Base-by-base conservation (phyloP, 208 protist species). In the Leishmania guyanensis region DNA sequence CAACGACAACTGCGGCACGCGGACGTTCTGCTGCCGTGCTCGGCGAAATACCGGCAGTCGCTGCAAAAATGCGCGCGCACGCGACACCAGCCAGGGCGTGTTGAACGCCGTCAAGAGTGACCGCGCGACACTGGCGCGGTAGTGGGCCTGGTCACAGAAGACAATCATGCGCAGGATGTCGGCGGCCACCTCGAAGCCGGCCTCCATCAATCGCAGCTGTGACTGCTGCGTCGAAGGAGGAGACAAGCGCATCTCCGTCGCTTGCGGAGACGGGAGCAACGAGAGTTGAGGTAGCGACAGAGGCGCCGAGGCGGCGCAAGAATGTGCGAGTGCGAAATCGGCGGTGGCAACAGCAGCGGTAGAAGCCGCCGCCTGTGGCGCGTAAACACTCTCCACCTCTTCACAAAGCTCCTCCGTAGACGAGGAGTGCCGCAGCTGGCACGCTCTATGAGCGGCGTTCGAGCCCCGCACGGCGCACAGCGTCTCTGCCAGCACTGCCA, bases 91-190 rank as follows among this genome's bases (percentile, higher is more conserved):
- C 43, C 36, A 75, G 2, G 84, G 36, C 29, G 81, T 46, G 58
- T 64, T 68, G 56, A 94, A 91, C 17, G 80, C 82, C n/a, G 83
- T 60, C 39, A 97, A 87, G 20, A 97, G 78, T 0, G 77, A 77
- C 0, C 81, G 79, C 4, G 91, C 92, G 50, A 88, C 87, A 58
- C 71, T 75, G 20, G 86, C 90, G 75, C 89, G 84, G 79, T 94
- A 96, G 84, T 97, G 94, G 29, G 92, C 89, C 68, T 89, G 82
- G 77, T 97, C 94, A 22, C 88, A 92, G 33, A 97, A 85, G 50
- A 97, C 68, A 68, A 97, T 90, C 90, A 94, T 95, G 22, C 94
- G 92, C 51, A 96, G 75, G 0, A 86, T 64, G 75, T 96, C 93
- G 60, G 91, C 66, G 51, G 90, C 85, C 14, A 91, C 58, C 75